Evolutionary conservation across 2,329 filamentous ascomycete species (phyloP).

Genomic region (Pestalotiopsis fici): DNA sequence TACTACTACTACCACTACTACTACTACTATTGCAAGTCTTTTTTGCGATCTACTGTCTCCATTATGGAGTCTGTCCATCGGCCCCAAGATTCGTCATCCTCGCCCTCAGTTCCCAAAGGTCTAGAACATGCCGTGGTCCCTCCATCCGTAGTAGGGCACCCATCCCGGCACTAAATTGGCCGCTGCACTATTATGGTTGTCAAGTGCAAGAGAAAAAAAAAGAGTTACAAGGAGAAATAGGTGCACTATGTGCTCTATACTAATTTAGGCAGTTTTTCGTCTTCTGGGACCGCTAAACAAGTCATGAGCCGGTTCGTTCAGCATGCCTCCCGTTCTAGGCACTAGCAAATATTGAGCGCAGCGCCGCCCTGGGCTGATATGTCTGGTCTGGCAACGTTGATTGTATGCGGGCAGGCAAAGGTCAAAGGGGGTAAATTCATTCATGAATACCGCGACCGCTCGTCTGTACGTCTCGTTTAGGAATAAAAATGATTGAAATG

Average conservation of each 20-base stretch:
- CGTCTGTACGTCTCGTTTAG: not conserved
- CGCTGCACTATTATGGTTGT: not conserved
- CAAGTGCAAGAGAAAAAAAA: no score
- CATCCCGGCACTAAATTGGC: conserved; percentile 5
- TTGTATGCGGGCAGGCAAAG: not conserved
- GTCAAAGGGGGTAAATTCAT: not conserved
- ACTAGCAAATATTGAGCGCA: not conserved
- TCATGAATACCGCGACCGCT: not conserved
- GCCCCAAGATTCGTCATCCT: conserved; percentile 1
- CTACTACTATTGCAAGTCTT: not conserved
- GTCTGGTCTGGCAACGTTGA: not conserved
- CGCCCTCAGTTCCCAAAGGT: not conserved
- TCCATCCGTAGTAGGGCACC: not conserved
- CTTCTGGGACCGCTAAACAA: not conserved
- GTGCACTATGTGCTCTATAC: not conserved
- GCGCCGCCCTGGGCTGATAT: not conserved
- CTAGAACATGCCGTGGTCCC: not conserved
- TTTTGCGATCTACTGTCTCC: not conserved
- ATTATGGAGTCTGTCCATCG: not conserved
- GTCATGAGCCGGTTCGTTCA: not conserved
- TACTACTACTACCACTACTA: no score
- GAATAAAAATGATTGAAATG: not conserved
- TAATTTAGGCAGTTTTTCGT: not conserved
- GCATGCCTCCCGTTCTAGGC: not conserved
- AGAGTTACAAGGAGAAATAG: not conserved